phyloP scores from a whole-genome alignment of 805 yeast species.

The Nakazawaea ishiwadae region DNA sequence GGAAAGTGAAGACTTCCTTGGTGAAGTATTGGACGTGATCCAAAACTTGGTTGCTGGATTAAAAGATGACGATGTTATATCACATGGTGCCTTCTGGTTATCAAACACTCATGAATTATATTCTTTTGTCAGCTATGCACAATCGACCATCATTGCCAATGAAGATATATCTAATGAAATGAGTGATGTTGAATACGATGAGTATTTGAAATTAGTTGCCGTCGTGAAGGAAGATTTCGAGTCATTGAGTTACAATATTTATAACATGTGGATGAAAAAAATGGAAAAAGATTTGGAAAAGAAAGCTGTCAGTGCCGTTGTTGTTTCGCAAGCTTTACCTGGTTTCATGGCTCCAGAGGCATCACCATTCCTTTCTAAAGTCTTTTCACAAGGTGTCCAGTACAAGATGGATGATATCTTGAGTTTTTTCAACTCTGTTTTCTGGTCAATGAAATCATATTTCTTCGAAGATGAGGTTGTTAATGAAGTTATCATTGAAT shows the following conservation, averaged over 20 bases:
- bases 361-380: conserved; percentile 74
- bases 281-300: conserved; percentile 86
- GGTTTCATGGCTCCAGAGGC: conserved; percentile 90
- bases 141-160: conserved; percentile 82
- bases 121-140: conserved; percentile 93
- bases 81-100: conserved; percentile 96
- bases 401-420: conserved; percentile 94
- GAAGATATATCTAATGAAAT: conserved; percentile 75
- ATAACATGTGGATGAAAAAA: conserved; percentile 96
- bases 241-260: conserved; percentile 86
- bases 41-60: conserved; percentile 77
- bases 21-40: conserved; percentile 81
- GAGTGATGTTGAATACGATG: conserved; percentile 86
- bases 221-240: conserved; percentile 94
- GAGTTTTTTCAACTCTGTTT: conserved; percentile 82
- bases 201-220: conserved; percentile 82
- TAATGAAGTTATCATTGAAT: conserved; percentile 77
- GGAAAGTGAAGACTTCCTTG: conserved; percentile 87
- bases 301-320: conserved; percentile 93
- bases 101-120: conserved; percentile 93
- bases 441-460: conserved; percentile 90
- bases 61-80: conserved; percentile 81
- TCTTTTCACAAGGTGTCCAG: conserved; percentile 65
- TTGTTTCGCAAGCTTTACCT: conserved; percentile 89
- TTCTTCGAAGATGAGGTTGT: conserved; percentile 81